Evolutionary conservation across 129 eudicot genomes (phyloP).

Genomic region (Mikania micrantha): DNA sequence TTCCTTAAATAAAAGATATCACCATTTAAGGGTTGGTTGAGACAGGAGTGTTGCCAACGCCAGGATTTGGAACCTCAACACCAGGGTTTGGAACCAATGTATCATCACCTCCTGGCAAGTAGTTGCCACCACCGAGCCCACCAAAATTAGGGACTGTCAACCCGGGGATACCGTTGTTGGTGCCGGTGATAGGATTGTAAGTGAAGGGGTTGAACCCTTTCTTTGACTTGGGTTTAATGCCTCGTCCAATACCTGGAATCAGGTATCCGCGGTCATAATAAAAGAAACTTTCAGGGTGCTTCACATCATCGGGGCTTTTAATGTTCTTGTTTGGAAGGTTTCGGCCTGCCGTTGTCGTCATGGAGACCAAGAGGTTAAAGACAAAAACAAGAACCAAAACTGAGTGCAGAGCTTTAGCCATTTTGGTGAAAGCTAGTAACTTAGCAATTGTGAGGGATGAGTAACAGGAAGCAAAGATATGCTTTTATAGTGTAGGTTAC

Average conservation of each 20-base stretch:
- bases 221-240: constrained; percentile 16
- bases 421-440: neutral
- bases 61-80: constrained; percentile 28
- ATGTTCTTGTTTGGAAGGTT: constrained; percentile 17
- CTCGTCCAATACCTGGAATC: constrained; percentile 46
- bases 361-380: constrained; percentile 21
- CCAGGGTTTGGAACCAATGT: constrained; percentile 46
- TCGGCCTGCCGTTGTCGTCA: constrained; percentile 6
- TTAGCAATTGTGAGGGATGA: neutral
- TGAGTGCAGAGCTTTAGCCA: constrained; percentile 26
- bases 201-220: constrained; percentile 32
- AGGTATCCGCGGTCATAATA: constrained; percentile 38
- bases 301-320: constrained; percentile 4
- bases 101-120: constrained; percentile 60
- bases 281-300: constrained; percentile 25
- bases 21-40: no score
- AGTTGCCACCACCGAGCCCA: constrained; percentile 14
- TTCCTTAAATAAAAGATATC: no score
- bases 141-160: constrained; percentile 5
- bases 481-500: neutral
- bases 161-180: constrained; percentile 21
- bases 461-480: neutral
- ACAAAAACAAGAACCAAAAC: constrained; percentile 6
- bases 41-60: no score
- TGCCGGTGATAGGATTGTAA: constrained; percentile 41